phyloP scores from a whole-genome alignment of 2,329 filamentous ascomycete species.

The Cercospora janseana region DNA sequence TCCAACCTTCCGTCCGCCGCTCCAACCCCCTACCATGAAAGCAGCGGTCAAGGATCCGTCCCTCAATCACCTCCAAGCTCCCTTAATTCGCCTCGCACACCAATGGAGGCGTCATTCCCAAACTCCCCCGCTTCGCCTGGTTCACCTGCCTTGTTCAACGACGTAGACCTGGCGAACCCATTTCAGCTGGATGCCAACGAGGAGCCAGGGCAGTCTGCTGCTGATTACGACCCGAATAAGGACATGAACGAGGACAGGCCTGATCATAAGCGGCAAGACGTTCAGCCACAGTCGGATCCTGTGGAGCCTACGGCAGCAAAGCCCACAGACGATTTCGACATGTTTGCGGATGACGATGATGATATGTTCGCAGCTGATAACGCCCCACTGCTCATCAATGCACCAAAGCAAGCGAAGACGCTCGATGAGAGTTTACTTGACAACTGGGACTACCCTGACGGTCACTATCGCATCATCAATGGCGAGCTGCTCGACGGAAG shows the following conservation, averaged over 20 bases:
- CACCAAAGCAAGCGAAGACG: slow-evolving; percentile 55
- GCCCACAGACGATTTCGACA: slow-evolving; percentile 51
- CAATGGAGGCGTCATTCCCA: slow-evolving; percentile 31
- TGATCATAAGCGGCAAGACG: slow-evolving; percentile 30
- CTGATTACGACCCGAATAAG: slow-evolving; percentile 83
- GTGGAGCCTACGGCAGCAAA: slow-evolving; percentile 14
- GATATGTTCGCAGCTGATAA: slow-evolving; percentile 82
- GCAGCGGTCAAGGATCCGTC: slow-evolving; percentile 28
- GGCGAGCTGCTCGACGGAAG: slow-evolving; percentile 86
- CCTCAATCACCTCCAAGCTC: slow-evolving; percentile 32
- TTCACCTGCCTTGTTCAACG: slow-evolving; percentile 43
- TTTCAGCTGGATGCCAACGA: slow-evolving; percentile 35
- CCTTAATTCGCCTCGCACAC: slow-evolving; percentile 39
- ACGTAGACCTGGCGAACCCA: slow-evolving; percentile 41
- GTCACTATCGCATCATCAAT: slow-evolving; percentile 92
- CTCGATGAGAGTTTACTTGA: slow-evolving; percentile 75
- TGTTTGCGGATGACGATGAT: slow-evolving; percentile 64
- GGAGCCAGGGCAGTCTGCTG: slow-evolving; percentile 80
- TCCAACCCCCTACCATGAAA: slow-evolving; percentile 40
- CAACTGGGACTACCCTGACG: slow-evolving; percentile 89
- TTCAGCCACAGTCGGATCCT: slow-evolving; percentile 27
- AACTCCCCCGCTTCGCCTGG: slow-evolving; percentile 40
- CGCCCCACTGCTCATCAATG: slow-evolving; percentile 42
- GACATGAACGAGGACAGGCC: slow-evolving; percentile 77
- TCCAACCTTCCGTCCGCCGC: slow-evolving; percentile 35